Conservation (phyloP, 768 basidiomycete genomes). For the Mycena belliarum region DNA sequence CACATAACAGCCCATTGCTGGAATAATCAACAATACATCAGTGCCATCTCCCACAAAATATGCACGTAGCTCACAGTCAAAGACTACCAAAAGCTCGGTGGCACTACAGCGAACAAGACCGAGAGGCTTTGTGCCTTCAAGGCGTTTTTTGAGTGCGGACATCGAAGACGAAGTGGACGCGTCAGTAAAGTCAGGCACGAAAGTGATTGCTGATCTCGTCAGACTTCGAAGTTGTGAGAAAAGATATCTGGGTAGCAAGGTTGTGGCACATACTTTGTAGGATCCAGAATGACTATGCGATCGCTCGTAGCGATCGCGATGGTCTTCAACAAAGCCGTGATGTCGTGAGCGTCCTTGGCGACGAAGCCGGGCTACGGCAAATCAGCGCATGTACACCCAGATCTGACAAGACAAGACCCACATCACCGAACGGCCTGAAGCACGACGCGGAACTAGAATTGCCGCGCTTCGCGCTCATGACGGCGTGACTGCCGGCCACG, state of each 20-base stretch:
- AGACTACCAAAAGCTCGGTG: conserved; percentile 68
- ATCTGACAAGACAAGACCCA: conserved; percentile 31
- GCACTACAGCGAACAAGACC: conserved; percentile 61
- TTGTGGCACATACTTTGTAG: conserved; percentile 58
- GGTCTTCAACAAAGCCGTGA: conserved; percentile 60
- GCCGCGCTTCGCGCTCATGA: conserved; percentile 37
- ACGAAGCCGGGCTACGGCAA: conserved; percentile 59
- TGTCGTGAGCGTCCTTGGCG: conserved; percentile 67
- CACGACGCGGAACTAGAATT: conserved; percentile 33
- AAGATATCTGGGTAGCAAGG: not conserved
- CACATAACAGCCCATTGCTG: conserved; percentile 78
- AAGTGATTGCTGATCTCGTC: conserved; percentile 38
- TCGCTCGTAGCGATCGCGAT: conserved; percentile 67
- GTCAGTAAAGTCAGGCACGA: conserved; percentile 62
- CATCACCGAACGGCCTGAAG: conserved; percentile 69
- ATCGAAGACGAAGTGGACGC: conserved; percentile 38
- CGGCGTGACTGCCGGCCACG: conserved; percentile 39
- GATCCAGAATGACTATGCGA: conserved; percentile 66
- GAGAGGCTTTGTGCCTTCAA: conserved; percentile 60
- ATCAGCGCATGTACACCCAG: not conserved
- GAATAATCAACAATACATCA: not conserved
- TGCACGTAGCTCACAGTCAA: conserved; percentile 56
- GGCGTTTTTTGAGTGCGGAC: conserved; percentile 55
- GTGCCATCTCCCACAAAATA: not conserved
- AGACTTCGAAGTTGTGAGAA: conserved; percentile 32